Evolutionary conservation across 495 filamentous ascomycete genomes (phyloP).

Genomic region (Hypoxylon perforatum): DNA sequence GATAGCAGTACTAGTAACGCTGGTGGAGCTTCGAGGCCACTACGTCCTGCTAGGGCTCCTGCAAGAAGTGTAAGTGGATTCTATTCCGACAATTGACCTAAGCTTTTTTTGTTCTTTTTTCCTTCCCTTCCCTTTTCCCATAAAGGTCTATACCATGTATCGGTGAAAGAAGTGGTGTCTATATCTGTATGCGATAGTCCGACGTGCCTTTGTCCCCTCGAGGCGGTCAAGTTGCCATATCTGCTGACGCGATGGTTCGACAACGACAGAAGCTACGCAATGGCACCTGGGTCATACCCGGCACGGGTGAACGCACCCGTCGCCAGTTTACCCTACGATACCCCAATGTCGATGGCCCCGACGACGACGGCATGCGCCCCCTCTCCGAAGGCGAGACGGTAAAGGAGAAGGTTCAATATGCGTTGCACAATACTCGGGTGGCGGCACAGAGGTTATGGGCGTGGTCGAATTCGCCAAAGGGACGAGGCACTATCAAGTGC

Average conservation of each 20-base stretch:
- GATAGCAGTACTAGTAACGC: constrained; percentile 27
- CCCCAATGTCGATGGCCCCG: constrained; percentile 36
- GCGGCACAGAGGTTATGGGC: constrained; percentile 41
- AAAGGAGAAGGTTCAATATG: constrained; percentile 38
- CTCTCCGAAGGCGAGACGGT: constrained; percentile 41
- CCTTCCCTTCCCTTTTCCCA: constrained; percentile 1
- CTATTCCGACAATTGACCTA: constrained; percentile 5
- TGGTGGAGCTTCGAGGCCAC: constrained; percentile 37
- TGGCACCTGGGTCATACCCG: constrained; percentile 69
- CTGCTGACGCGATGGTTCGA: constrained; percentile 43
- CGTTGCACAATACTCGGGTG: constrained; percentile 41
- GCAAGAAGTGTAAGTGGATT: constrained; percentile 31
- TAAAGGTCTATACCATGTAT: neutral
- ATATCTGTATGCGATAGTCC: constrained; percentile 8
- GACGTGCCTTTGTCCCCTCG: constrained; percentile 10
- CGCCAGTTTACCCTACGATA: constrained; percentile 67
- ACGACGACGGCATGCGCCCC: constrained; percentile 40
- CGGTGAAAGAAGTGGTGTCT: neutral
- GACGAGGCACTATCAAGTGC: constrained; percentile 88
- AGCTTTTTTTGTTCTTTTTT: neutral
- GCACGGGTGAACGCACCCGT: constrained; percentile 69
- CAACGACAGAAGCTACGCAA: constrained; percentile 65
- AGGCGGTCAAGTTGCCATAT: constrained; percentile 3
- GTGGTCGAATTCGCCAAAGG: constrained; percentile 65
- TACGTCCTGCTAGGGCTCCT: constrained; percentile 29